These are phyloP conservation scores for Ramalina peruviana DNA, from an alignment of 495 filamentous ascomycete species.

Conservation along the genomic window DNA sequence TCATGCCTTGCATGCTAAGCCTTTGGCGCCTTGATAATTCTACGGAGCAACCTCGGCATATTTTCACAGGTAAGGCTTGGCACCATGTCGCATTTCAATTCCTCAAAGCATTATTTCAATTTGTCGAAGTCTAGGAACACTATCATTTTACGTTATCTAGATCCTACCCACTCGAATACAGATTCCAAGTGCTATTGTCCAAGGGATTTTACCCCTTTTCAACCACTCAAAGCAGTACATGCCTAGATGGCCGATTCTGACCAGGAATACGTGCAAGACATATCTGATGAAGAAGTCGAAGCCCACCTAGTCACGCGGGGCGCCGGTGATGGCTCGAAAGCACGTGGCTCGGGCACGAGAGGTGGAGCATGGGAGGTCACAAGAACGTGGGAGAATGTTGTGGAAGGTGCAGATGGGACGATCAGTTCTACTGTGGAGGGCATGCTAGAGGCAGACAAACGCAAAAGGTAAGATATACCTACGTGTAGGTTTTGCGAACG, in stretches of 20 bases:
- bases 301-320: slow-evolving; percentile 32
- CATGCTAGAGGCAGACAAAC: slow-evolving; percentile 54
- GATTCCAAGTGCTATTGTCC: no score
- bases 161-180: no score
- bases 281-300: slow-evolving; percentile 65
- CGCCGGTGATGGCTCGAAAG: slow-evolving; percentile 22
- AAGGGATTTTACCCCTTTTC: no score
- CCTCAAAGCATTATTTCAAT: no score
- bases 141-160: no score
- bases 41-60: no score
- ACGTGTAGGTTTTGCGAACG: no score
- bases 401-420: slow-evolving; percentile 61
- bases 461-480: slow-evolving; percentile 45
- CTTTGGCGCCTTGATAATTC: no score
- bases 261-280: slow-evolving; percentile 66
- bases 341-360: slow-evolving; percentile 28
- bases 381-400: slow-evolving; percentile 49
- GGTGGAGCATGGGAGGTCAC: slow-evolving; percentile 42
- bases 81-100: no score
- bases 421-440: slow-evolving; percentile 57
- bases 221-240: neutral
- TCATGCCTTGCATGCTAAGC: no score
- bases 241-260: slow-evolving; percentile 56
- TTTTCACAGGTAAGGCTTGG: no score
- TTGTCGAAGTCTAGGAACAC: no score